Conservation (phyloP, 192 early-diverging fungal species). For the Umbelopsis ramanniana region DNA sequence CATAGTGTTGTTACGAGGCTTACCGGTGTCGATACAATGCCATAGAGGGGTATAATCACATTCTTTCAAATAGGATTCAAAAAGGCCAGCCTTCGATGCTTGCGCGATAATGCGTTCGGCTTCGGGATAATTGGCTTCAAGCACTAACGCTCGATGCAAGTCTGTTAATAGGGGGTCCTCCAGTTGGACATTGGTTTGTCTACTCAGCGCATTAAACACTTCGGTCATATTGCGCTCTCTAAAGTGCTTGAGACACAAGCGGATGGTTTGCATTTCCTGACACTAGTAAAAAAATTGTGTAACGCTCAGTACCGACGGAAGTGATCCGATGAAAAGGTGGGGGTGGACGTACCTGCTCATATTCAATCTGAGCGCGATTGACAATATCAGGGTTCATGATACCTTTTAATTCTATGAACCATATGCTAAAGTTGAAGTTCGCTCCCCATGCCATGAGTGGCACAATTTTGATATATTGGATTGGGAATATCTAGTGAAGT, state of each 20-base stretch:
- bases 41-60: slow-evolving; percentile 77
- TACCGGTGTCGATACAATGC: slow-evolving; percentile 51
- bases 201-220: slow-evolving; percentile 72
- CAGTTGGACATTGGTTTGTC: slow-evolving; percentile 62
- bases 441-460: slow-evolving; percentile 89
- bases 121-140: slow-evolving; percentile 71
- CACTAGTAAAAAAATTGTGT: slow-evolving; percentile 42
- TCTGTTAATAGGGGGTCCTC: slow-evolving; percentile 85
- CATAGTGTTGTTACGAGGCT: background rate
- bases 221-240: slow-evolving; percentile 77
- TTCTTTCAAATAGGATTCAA: slow-evolving; percentile 70
- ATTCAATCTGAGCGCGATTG: slow-evolving; percentile 64
- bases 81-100: slow-evolving; percentile 67
- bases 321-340: background rate
- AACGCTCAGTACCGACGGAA: too few species aligned
- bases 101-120: slow-evolving; percentile 74
- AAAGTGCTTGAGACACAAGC: slow-evolving; percentile 90
- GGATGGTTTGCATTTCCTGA: slow-evolving; percentile 78
- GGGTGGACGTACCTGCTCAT: slow-evolving; percentile 58
- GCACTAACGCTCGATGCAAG: slow-evolving; percentile 69
- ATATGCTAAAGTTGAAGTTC: slow-evolving; percentile 96
- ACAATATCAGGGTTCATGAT: slow-evolving; percentile 71
- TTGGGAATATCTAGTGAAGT: slow-evolving; percentile 71
- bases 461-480: slow-evolving; percentile 92
- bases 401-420: slow-evolving; percentile 91